phyloP scores from a whole-genome alignment of 352 stramenopile species.

The Globisporangium irregulare region DNA sequence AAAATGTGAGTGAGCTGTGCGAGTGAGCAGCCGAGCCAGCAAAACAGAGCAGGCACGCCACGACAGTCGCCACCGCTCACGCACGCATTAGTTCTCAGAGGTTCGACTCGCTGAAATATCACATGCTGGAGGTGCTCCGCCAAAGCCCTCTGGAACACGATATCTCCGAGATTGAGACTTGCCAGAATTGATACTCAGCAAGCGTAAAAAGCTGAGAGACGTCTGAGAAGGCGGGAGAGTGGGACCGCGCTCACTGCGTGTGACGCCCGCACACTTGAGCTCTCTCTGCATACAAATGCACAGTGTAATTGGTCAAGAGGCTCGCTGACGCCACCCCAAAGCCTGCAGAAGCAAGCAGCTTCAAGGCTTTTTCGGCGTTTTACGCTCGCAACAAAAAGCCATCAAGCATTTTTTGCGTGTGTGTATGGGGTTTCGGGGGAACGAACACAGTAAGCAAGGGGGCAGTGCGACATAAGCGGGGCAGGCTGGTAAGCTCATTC shows the following conservation, averaged over 20 bases:
- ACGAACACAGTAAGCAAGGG: background rate
- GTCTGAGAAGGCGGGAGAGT: background rate
- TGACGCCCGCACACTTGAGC: background rate
- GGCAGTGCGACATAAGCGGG: background rate
- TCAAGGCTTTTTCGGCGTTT: background rate
- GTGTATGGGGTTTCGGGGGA: background rate
- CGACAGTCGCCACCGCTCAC: constrained; percentile 2
- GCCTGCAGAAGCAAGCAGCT: background rate
- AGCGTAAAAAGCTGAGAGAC: background rate
- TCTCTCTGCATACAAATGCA: background rate
- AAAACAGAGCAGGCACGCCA: background rate
- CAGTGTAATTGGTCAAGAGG: background rate
- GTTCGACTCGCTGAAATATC: background rate
- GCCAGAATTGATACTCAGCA: background rate
- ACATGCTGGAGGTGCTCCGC: background rate
- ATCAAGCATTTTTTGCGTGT: background rate
- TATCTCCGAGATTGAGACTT: background rate
- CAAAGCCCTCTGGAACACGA: background rate
- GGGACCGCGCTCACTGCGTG: background rate
- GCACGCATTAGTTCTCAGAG: background rate
- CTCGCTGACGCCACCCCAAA: background rate
- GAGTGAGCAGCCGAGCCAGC: constrained; percentile 9
- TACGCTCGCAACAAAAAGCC: background rate
- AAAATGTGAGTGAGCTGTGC: background rate
- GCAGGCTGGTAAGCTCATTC: background rate